Conservation (phyloP, 345 rosid genomes). For the Erodium maritimum region DNA sequence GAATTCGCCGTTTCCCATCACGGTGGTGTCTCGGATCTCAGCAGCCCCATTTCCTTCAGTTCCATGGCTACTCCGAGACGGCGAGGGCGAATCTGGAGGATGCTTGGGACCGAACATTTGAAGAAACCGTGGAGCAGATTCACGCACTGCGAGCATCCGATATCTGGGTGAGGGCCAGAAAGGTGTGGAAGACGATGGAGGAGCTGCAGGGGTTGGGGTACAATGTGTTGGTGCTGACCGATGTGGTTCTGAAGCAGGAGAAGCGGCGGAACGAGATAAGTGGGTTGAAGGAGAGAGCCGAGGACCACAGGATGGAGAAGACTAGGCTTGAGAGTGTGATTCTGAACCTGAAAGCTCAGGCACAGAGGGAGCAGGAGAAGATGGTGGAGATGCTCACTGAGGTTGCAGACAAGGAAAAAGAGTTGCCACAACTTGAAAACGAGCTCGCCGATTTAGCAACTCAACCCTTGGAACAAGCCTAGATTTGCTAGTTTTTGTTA, state of each 20-base stretch:
- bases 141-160: conserved; percentile 3
- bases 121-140: conserved; percentile 9
- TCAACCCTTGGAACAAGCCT: neutral
- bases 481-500: too few species aligned
- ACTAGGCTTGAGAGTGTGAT: conserved; percentile 9
- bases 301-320: conserved; percentile 11
- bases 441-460: conserved; percentile 5
- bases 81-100: conserved; percentile 5
- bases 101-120: conserved; percentile 12
- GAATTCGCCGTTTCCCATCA: conserved; percentile 10
- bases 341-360: conserved; percentile 6
- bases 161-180: conserved; percentile 11
- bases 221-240: conserved; percentile 13
- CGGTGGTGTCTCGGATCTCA: conserved; percentile 8
- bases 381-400: conserved; percentile 9
- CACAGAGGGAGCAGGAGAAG: conserved; percentile 5
- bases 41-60: conserved; percentile 14
- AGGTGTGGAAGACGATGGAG: conserved; percentile 15
- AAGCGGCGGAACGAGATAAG: neutral
- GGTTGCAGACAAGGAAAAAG: conserved; percentile 8
- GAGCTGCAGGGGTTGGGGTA: conserved; percentile 19
- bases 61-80: conserved; percentile 11
- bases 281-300: conserved; percentile 14
- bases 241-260: conserved; percentile 5
- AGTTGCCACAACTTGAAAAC: conserved; percentile 5